A percentile compares a stretch with the other conserved stretches of the same genome.
Evolutionary conservation across 2,329 filamentous ascomycete genomes (phyloP).

Genomic region (Diaporthe amygdali): DNA sequence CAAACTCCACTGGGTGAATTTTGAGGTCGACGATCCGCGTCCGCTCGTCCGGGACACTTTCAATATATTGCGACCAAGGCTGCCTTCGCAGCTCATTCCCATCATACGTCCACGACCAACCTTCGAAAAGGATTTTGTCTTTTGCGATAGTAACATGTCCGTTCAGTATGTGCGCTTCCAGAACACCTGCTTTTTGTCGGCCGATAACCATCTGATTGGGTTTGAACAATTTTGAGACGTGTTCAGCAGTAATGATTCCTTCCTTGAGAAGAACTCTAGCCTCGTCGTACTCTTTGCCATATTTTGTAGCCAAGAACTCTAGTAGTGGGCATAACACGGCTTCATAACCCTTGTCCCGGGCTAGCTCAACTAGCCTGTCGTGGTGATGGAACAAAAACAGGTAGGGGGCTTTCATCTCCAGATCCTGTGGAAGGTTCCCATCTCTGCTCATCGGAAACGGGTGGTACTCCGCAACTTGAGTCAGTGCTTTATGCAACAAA

Average conservation of each 20-base stretch:
- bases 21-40: neutral
- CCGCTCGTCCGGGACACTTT: neutral
- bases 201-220: neutral
- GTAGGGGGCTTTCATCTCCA: neutral
- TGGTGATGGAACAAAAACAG: neutral
- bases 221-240: neutral
- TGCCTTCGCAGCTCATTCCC: neutral
- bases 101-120: neutral
- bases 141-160: rapidly evolving
- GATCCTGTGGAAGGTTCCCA: rapidly evolving
- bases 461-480: neutral
- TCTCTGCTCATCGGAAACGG: too few relatives aligned
- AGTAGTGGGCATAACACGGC: neutral
- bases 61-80: rapidly evolving
- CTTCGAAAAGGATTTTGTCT: neutral
- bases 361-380: neutral
- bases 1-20: neutral
- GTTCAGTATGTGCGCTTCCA: neutral
- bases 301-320: neutral
- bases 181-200: rapidly evolving
- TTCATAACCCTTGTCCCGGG: neutral
- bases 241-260: rapidly evolving
- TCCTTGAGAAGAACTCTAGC: neutral
- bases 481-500: neutral
- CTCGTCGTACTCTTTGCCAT: neutral